These are phyloP conservation scores for Lentinula detonsa DNA, from an alignment of 768 basidiomycete species.

Conservation along the genomic window DNA sequence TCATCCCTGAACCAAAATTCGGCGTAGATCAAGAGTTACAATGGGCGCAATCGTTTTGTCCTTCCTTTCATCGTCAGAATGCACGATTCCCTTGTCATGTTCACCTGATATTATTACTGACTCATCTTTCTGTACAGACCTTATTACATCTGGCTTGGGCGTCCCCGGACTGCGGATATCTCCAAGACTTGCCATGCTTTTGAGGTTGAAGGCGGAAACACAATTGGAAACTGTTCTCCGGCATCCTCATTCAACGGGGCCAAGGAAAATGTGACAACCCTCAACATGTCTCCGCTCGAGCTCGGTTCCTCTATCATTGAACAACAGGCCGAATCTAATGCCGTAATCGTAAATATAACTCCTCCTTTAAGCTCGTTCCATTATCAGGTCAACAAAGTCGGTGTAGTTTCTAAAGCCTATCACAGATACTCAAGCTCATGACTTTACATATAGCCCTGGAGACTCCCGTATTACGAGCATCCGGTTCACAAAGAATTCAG, in stretches of 20 bases:
- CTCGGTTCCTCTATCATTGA: constrained; percentile 32
- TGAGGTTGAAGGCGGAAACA: constrained; percentile 58
- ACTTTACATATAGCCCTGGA: constrained; percentile 40
- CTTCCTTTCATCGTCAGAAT: constrained; percentile 64
- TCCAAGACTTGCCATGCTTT: constrained; percentile 52
- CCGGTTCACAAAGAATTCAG: constrained; percentile 63
- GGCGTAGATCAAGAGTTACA: constrained; percentile 54
- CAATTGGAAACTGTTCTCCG: constrained; percentile 45
- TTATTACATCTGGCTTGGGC: constrained; percentile 74
- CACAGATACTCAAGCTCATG: background rate
- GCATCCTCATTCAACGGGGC: constrained; percentile 20
- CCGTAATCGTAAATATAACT: constrained; percentile 40
- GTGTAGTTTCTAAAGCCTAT: constrained; percentile 5
- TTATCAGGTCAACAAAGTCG: constrained; percentile 48
- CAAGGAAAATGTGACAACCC: constrained; percentile 27
- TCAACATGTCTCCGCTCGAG: constrained; percentile 26
- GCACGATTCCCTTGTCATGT: constrained; percentile 22
- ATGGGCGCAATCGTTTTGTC: constrained; percentile 66
- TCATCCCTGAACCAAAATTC: background rate
- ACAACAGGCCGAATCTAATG: constrained; percentile 13
- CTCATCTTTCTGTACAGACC: constrained; percentile 28
- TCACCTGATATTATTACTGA: background rate
- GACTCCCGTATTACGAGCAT: constrained; percentile 66
- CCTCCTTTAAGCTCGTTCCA: constrained; percentile 58
- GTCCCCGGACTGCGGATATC: constrained; percentile 56